Evolutionary conservation across 257 asterid genomes (phyloP), one percentile per base, ranked within the genome.

Genomic region (Haberlea rhodopensis): DNA sequence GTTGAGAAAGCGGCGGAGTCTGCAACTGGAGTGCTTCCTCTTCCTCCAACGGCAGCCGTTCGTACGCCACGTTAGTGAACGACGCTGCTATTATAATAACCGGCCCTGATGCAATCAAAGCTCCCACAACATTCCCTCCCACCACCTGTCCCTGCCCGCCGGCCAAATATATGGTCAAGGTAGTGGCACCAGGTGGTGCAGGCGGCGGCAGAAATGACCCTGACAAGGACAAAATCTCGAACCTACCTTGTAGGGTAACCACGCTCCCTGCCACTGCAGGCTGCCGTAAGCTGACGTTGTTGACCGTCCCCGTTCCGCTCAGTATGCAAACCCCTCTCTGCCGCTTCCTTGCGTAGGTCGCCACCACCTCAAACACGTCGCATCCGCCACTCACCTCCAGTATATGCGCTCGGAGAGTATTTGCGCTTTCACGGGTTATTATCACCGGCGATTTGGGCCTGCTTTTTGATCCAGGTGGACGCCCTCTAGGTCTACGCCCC

Each of bases 101-200:
- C 3, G 87, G 87, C 0, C 90, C 90, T 0, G 82, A 78, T 0
- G 90, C 85, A 7, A 66, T 79, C 70, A 84, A 63, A 66, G 81
- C 83, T 4, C 90, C 90, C 32, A 84, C 82, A 10, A 84, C 90
- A 57, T 77, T 84, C 3, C 90, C 90, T 16, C 90, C 90, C 13
- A 84, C 84, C 7, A 83, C 86, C 66, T 83, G 89, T 2, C 89
- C 89, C 67, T 83, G 86, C 2, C 86, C 89, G 1, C 86, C 86
- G 19, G 82, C 82, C 10, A 83, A 66, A 34, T 71, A 80, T 20
- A 83, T 74, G 2, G 84, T 83, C 76, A 83, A 71, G 34, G 84
- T 83, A 0, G 89, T 83, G 1, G 89, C 89, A 0, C 86, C 89
- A 0, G 89, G 86, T 0, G 89, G 89, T 0, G 89, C 89, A 3